Conservation (phyloP, 495 filamentous ascomycete genomes). For the Glonium stellatum region DNA sequence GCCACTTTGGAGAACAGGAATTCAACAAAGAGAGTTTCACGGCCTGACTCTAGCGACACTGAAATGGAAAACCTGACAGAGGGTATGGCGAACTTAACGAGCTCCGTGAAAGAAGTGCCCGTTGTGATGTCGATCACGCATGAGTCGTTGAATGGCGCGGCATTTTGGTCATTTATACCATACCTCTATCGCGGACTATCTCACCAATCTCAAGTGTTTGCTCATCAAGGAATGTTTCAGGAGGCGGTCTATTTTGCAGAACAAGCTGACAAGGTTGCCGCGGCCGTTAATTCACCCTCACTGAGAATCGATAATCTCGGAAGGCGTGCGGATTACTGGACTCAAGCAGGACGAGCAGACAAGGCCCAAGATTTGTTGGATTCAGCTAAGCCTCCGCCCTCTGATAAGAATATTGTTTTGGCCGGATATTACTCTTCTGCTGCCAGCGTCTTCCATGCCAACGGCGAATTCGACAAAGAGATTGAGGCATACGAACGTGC, state of each 20-base stretch:
- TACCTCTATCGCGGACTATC: constrained; percentile 61
- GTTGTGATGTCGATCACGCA: constrained; percentile 25
- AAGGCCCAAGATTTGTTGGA: constrained; percentile 46
- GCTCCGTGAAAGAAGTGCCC: constrained; percentile 16
- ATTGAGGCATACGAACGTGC: constrained; percentile 31
- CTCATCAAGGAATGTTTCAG: constrained; percentile 75
- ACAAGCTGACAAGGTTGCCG: constrained; percentile 72
- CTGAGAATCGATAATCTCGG: constrained; percentile 49
- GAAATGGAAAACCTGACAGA: constrained; percentile 12
- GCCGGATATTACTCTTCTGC: constrained; percentile 8
- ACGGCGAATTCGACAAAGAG: constrained; percentile 27
- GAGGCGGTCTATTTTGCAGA: constrained; percentile 88
- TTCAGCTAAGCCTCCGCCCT: background rate
- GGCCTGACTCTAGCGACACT: constrained; percentile 6
- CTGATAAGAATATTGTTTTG: constrained; percentile 9
- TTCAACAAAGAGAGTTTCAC: constrained; percentile 19
- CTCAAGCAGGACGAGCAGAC: constrained; percentile 52
- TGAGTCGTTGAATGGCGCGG: constrained; percentile 47
- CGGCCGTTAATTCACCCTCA: constrained; percentile 55
- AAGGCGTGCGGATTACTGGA: constrained; percentile 57
- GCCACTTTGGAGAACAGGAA: constrained; percentile 50
- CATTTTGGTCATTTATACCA: constrained; percentile 74
- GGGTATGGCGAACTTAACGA: constrained; percentile 11
- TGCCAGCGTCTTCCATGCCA: constrained; percentile 9
- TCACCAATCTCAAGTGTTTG: constrained; percentile 67